Evolutionary conservation across 306 rosid species (phyloP).

Genomic region (Citrullus mucosospermus): DNA sequence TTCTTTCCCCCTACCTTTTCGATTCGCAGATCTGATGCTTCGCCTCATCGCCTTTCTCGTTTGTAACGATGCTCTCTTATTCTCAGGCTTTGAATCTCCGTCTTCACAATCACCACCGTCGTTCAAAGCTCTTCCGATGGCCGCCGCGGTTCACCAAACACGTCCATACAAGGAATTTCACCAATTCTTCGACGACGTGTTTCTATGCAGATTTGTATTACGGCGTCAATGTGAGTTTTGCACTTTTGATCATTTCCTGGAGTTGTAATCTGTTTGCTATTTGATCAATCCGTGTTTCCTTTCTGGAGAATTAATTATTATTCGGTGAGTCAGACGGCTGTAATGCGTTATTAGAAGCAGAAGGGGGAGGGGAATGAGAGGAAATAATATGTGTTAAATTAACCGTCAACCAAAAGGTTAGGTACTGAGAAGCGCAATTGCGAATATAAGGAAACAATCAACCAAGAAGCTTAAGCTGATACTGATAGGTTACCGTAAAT

Average conservation of each 20-base stretch:
- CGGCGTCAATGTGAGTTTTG: constrained; percentile 10
- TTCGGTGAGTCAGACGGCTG: neutral
- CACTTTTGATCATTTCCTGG: neutral
- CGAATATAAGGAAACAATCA: neutral
- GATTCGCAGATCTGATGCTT: neutral
- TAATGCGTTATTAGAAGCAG: neutral
- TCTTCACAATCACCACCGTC: constrained; percentile 12
- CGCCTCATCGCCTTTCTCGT: neutral
- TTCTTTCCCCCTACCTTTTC: constrained; percentile 3
- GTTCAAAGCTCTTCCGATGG: constrained; percentile 10
- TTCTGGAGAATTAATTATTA: neutral
- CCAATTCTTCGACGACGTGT: neutral
- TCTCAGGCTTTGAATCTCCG: constrained; percentile 17
- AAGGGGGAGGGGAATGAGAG: neutral
- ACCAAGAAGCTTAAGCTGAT: neutral
- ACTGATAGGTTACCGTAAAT: neutral
- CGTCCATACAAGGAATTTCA: neutral
- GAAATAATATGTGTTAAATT: neutral
- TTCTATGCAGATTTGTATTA: neutral
- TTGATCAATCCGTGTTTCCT: neutral
- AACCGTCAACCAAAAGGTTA: neutral
- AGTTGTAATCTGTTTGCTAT: neutral
- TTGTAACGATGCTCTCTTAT: constrained; percentile 26
- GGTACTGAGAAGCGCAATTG: neutral
- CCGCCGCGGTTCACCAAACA: constrained; percentile 2